phyloP scores from a whole-genome alignment of 2,329 filamentous ascomycete species.

The Didymella sp. region DNA sequence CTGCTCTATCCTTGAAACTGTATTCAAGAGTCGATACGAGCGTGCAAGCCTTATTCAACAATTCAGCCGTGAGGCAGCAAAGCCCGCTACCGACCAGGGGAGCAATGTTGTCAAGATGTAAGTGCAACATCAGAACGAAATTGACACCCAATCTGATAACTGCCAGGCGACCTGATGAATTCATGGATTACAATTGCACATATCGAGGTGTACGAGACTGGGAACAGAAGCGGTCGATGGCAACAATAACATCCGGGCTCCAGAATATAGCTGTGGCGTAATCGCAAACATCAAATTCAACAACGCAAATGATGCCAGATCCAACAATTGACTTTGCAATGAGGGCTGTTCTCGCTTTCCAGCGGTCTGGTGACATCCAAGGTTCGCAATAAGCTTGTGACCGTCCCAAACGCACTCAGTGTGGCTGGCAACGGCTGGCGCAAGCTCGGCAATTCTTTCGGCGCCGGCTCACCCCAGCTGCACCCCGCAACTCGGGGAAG shows the following conservation, averaged over 20 bases:
- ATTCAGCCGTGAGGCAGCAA: background rate
- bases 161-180: constrained; percentile 47
- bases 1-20: background rate
- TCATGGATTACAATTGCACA: constrained; percentile 53
- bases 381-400: background rate
- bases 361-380: no score
- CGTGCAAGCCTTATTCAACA: background rate
- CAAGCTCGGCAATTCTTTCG: background rate
- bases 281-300: background rate
- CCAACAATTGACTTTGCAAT: background rate
- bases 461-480: background rate
- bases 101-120: background rate
- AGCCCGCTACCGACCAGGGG: background rate
- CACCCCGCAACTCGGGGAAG: background rate
- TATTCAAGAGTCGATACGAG: background rate
- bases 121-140: background rate
- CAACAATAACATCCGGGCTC: background rate
- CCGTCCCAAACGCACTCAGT: background rate
- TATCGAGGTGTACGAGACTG: constrained; percentile 50
- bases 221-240: constrained; percentile 21
- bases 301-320: background rate
- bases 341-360: no score
- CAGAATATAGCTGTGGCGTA: background rate
- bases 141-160: background rate
- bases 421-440: background rate